Evolutionary conservation across 768 basidiomycete species (phyloP).

Genomic region (Boletus huronensis): DNA sequence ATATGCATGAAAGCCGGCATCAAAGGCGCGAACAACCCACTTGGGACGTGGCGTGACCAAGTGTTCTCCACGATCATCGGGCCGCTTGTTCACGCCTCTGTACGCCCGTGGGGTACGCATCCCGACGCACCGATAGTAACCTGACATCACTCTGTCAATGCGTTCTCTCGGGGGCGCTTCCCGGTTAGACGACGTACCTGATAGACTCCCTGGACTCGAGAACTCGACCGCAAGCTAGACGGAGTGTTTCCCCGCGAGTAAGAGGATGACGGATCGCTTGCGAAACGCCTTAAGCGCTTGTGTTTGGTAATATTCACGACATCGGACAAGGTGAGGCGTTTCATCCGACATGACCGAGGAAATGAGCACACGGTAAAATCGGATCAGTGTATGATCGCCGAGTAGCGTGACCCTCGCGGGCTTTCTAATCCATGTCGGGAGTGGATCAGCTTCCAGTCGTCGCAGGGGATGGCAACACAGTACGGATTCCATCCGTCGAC

Average conservation of each 20-base stretch:
- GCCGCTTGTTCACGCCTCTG: background rate
- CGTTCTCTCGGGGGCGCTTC: background rate
- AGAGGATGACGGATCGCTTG: background rate
- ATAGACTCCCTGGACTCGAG: background rate
- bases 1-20: background rate
- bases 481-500: background rate
- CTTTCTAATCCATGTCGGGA: background rate
- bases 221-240: background rate
- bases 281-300: background rate
- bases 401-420: background rate
- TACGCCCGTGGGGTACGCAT: background rate
- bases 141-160: background rate
- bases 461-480: background rate
- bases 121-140: background rate
- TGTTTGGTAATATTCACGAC: no score
- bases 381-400: background rate
- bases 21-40: constrained; percentile 5
- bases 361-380: background rate
- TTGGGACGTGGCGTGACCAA: constrained; percentile 15
- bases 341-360: background rate
- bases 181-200: no score
- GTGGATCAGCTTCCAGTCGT: background rate
- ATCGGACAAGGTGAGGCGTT: background rate
- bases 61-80: constrained; percentile 10
- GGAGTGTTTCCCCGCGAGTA: background rate